Evolutionary conservation across 129 eudicot species (phyloP).

Genomic region (Chrysanthemum seticuspe): DNA sequence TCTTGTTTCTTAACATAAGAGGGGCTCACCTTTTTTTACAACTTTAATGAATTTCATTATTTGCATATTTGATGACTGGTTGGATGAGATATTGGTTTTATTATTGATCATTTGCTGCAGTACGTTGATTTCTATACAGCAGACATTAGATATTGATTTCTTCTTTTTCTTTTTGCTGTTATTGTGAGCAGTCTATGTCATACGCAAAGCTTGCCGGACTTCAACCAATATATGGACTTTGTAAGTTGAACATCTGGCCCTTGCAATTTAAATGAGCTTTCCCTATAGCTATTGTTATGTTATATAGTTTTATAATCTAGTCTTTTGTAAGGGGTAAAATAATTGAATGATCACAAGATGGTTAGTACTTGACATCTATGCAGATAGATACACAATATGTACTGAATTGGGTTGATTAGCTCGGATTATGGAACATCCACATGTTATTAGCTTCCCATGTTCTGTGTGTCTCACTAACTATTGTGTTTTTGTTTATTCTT

Average conservation of each 20-base stretch:
- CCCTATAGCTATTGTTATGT: not conserved
- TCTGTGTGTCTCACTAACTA: constrained; percentile 50
- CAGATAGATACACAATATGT: too few relatives aligned
- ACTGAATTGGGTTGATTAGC: not conserved
- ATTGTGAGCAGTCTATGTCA: constrained; percentile 76
- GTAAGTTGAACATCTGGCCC: constrained; percentile 52
- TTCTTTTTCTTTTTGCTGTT: constrained; percentile 17
- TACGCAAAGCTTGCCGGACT: constrained; percentile 98
- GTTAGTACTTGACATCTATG: not conserved
- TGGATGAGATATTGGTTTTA: constrained; percentile 5
- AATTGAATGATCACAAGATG: constrained; percentile 22
- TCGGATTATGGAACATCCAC: not conserved
- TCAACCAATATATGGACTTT: constrained; percentile 92
- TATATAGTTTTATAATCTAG: constrained; percentile 9
- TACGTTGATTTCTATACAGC: constrained; percentile 21
- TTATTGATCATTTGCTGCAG: constrained; percentile 1
- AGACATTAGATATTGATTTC: constrained; percentile 4
- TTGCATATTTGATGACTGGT: constrained; percentile 1
- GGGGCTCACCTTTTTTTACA: not conserved
- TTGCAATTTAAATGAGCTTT: constrained; percentile 1
- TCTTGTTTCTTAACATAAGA: constrained; percentile 1
- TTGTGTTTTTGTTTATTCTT: not conserved
- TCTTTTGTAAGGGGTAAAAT: not conserved
- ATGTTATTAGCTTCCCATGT: not conserved
- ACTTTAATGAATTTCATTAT: constrained; percentile 12